Evolutionary conservation across 225 moss, liverwort and hornwort genomes (phyloP).

Genomic region (Physcomitrellopsis africana): DNA sequence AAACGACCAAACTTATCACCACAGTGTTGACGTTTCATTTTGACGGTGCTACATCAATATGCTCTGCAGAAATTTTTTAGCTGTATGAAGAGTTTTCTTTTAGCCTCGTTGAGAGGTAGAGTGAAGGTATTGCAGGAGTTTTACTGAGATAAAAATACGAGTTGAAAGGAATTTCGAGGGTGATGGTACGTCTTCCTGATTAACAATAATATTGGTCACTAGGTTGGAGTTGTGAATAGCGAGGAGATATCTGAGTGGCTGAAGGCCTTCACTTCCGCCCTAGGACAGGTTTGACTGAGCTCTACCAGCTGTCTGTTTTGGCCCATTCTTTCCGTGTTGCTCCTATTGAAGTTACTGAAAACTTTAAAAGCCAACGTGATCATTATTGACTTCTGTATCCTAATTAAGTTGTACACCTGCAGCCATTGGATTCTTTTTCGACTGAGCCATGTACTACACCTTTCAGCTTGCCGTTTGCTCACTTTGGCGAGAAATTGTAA

Average conservation of each 20-base stretch:
- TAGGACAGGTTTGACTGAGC: conserved; percentile 48
- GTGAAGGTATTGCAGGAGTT: conserved; percentile 7
- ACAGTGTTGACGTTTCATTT: conserved; percentile 11
- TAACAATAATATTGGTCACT: conserved; percentile 19
- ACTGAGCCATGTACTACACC: conserved; percentile 63
- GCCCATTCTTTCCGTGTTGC: no score
- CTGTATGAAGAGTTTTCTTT: not conserved
- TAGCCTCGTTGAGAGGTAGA: not conserved
- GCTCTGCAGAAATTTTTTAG: conserved; percentile 1
- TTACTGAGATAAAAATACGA: conserved; percentile 9
- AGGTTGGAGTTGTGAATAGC: conserved; percentile 68
- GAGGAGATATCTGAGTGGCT: conserved; percentile 82
- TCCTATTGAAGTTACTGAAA: no score
- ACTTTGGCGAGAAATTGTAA: conserved; percentile 63
- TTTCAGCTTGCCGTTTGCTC: conserved; percentile 47
- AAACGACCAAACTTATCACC: conserved; percentile 6
- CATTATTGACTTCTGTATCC: conserved; percentile 23
- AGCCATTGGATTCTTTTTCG: conserved; percentile 57
- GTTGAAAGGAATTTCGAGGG: not conserved
- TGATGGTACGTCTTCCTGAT: conserved; percentile 14
- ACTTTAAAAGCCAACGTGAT: no score
- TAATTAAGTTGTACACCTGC: conserved; percentile 28
- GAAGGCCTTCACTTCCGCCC: conserved; percentile 65
- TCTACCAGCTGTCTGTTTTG: not conserved
- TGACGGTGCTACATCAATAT: not conserved